phyloP scores from a whole-genome alignment of 306 rosid genomes.

The Lagenaria siceraria region DNA sequence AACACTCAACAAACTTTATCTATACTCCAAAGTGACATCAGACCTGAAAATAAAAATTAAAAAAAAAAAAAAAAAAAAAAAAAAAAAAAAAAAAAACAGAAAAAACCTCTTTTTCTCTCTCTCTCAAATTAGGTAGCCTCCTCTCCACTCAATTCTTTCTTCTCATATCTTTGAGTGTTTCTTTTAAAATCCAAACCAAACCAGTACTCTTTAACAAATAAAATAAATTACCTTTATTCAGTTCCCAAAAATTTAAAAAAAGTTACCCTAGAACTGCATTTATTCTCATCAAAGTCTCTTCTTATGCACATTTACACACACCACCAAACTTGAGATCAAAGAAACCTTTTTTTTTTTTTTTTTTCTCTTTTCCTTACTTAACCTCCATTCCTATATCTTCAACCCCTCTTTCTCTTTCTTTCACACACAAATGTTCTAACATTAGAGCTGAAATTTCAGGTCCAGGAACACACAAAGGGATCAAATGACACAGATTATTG shows the following conservation, averaged over 20 bases:
- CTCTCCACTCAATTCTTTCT: constrained; percentile 5
- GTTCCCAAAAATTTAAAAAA: not conserved
- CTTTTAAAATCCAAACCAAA: not conserved
- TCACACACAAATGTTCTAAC: not conserved
- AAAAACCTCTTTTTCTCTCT: too few relatives aligned
- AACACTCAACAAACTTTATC: not conserved
- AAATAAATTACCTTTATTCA: not conserved
- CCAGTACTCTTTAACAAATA: not conserved
- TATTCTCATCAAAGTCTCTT: constrained; percentile 4
- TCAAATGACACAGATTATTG: not conserved
- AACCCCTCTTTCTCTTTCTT: not conserved
- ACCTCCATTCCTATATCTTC: not conserved
- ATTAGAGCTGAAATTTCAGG: not conserved
- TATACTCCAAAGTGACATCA: constrained; percentile 4
- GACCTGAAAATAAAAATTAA: not conserved
- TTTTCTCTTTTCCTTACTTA: not conserved
- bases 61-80: not conserved
- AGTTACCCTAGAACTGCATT: not conserved
- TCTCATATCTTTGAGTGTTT: constrained; percentile 5
- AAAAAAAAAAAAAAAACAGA: too few relatives aligned
- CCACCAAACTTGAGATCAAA: constrained; percentile 5
- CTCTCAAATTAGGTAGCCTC: constrained; percentile 4
- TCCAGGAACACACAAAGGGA: not conserved
- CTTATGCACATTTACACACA: not conserved
- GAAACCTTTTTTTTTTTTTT: not conserved